Conservation (phyloP, 495 filamentous ascomycete species). For the Amphirosellinia nigrospora region DNA sequence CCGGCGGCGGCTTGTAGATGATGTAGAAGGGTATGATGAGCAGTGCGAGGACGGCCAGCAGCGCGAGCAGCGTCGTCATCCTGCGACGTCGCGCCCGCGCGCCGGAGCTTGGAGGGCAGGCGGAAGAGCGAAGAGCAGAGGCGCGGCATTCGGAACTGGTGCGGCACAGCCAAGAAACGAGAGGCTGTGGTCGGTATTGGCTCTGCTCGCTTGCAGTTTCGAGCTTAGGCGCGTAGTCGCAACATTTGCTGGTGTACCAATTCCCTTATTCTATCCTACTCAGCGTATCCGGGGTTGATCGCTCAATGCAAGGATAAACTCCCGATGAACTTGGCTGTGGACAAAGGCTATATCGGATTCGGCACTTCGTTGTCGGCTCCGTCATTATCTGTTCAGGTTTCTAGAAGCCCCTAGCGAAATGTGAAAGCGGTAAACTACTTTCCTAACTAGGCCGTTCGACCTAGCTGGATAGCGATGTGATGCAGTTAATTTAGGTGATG, state of each 20-base stretch:
- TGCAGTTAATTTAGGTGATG: background rate
- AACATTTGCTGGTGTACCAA: slow-evolving; percentile 15
- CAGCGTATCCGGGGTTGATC: background rate
- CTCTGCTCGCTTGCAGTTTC: slow-evolving; percentile 13
- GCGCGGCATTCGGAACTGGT: slow-evolving; percentile 45
- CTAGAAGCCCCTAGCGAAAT: background rate
- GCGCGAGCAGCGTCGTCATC: slow-evolving; percentile 59
- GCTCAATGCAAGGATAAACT: background rate
- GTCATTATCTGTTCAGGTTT: slow-evolving; percentile 2
- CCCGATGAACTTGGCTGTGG: background rate
- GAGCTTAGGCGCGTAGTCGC: slow-evolving; percentile 11
- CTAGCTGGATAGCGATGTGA: background rate
- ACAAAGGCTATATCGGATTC: background rate
- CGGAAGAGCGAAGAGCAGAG: slow-evolving; percentile 50
- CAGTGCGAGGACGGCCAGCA: slow-evolving; percentile 54
- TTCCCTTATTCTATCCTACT: background rate
- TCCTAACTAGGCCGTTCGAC: background rate
- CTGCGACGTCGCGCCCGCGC: slow-evolving; percentile 61
- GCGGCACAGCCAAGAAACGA: slow-evolving; percentile 13
- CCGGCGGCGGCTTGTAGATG: slow-evolving; percentile 74
- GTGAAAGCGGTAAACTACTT: background rate
- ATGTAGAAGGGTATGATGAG: slow-evolving; percentile 64
- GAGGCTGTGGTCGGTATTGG: background rate
- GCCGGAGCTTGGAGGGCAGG: slow-evolving; percentile 56
- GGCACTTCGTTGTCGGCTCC: background rate